A percentile compares a stretch with the other conserved stretches of the same genome.
phyloP scores from a whole-genome alignment of 2,329 filamentous ascomycete species.

The Cladosporium sp. region DNA sequence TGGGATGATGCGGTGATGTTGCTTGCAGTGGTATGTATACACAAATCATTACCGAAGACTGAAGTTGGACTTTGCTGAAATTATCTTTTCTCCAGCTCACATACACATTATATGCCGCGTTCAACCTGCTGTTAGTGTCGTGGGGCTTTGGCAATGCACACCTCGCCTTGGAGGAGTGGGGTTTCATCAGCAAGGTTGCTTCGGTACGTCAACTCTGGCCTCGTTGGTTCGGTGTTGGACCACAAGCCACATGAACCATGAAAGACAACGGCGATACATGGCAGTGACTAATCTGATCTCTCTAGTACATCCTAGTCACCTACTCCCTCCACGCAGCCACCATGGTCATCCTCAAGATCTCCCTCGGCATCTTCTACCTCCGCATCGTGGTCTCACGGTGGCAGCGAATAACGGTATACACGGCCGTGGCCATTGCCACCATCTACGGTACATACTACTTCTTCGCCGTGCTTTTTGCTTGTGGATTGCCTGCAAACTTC shows the following conservation, averaged over 20 bases:
- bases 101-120: constrained; percentile 10
- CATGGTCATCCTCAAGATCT: constrained; percentile 41
- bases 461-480: constrained; percentile 28
- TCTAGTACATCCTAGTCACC: constrained; percentile 26
- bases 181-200: background rate
- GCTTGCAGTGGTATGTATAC: constrained; percentile 33
- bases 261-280: background rate
- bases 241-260: background rate
- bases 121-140: constrained; percentile 8
- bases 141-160: constrained; percentile 1
- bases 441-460: constrained; percentile 34
- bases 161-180: background rate
- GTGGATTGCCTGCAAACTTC: constrained; percentile 25
- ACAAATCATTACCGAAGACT: no score
- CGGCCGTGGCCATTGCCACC: constrained; percentile 26
- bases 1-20: constrained; percentile 43
- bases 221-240: no score
- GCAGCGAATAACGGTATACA: constrained; percentile 31
- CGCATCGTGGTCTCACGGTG: constrained; percentile 38
- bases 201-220: background rate
- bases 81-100: background rate
- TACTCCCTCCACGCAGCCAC: constrained; percentile 39
- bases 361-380: constrained; percentile 42
- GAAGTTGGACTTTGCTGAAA: no score
- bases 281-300: background rate